phyloP scores from a whole-genome alignment of 2,329 filamentous ascomycete genomes.

The Dendrostoma leiphaemia region DNA sequence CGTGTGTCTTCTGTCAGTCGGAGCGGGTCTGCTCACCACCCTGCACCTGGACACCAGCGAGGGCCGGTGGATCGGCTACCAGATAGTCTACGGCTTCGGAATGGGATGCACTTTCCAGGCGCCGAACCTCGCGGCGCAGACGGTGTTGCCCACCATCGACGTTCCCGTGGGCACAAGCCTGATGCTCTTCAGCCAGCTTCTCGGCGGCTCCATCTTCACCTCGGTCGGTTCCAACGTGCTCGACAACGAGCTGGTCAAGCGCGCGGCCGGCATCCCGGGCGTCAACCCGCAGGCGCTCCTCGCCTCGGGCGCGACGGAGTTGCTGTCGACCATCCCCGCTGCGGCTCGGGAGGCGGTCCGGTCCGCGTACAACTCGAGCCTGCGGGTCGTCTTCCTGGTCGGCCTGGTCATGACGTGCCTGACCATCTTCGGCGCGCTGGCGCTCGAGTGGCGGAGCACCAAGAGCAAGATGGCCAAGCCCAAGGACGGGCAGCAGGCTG shows the following conservation, averaged over 20 bases:
- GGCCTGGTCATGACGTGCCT: conserved; percentile 52
- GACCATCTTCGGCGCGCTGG: conserved; percentile 51
- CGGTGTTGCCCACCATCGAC: conserved; percentile 39
- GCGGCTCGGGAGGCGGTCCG: conserved; percentile 22
- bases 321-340: conserved; percentile 23
- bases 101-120: conserved; percentile 42
- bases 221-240: conserved; percentile 46
- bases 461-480: conserved; percentile 28
- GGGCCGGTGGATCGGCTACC: conserved; percentile 37
- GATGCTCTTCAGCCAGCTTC: conserved; percentile 43
- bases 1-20: conserved; percentile 34
- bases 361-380: conserved; percentile 58
- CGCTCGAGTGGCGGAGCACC: conserved; percentile 59
- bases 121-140: conserved; percentile 45
- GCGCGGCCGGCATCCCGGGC: conserved; percentile 30
- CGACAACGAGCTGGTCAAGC: conserved; percentile 35
- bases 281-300: conserved; percentile 21
- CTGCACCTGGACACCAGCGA: conserved; percentile 33
- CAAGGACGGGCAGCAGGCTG: conserved; percentile 20
- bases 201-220: conserved; percentile 45
- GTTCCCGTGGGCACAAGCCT: conserved; percentile 41
- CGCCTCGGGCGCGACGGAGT: conserved; percentile 21
- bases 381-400: conserved; percentile 60
- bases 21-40: conserved; percentile 41
- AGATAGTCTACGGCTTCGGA: conserved; percentile 44